These are phyloP conservation scores for Amanita brunnescens DNA, from an alignment of 768 basidiomycete genomes.

Conservation along the genomic window DNA sequence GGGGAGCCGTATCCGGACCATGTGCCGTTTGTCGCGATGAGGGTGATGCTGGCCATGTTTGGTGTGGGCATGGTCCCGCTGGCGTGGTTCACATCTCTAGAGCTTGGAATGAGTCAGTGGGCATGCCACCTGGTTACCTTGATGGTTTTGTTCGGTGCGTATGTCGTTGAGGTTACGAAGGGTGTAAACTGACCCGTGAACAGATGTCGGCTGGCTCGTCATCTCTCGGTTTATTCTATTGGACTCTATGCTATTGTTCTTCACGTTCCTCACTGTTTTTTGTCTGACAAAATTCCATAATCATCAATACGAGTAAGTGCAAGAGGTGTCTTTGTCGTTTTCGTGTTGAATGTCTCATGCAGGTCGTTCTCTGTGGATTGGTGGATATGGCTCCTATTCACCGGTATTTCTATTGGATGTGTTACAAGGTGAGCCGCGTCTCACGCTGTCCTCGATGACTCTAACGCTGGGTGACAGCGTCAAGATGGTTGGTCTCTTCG, in stretches of 20 bases:
- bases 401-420: slow-evolving; percentile 90
- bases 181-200: not conserved
- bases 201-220: slow-evolving; percentile 93
- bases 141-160: slow-evolving; percentile 86
- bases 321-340: not conserved
- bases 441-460: slow-evolving; percentile 6
- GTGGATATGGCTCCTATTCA: slow-evolving; percentile 94
- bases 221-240: slow-evolving; percentile 97
- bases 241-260: slow-evolving; percentile 98
- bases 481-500: slow-evolving; percentile 94
- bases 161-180: not conserved
- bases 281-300: slow-evolving; percentile 95
- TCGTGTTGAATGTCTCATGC: slow-evolving; percentile 8
- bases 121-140: slow-evolving; percentile 88
- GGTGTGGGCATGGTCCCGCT: slow-evolving; percentile 95
- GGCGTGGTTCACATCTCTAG: slow-evolving; percentile 94
- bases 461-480: slow-evolving; percentile 41
- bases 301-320: slow-evolving; percentile 81
- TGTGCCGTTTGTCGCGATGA: slow-evolving; percentile 92
- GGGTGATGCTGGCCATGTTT: slow-evolving; percentile 89
- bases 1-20: slow-evolving; percentile 74
- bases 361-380: slow-evolving; percentile 94
- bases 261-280: slow-evolving; percentile 95
- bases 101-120: slow-evolving; percentile 85
- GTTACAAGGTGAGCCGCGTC: slow-evolving; percentile 62